phyloP scores from a whole-genome alignment of 2,329 filamentous ascomycete genomes.

The Venturia pyrina region DNA sequence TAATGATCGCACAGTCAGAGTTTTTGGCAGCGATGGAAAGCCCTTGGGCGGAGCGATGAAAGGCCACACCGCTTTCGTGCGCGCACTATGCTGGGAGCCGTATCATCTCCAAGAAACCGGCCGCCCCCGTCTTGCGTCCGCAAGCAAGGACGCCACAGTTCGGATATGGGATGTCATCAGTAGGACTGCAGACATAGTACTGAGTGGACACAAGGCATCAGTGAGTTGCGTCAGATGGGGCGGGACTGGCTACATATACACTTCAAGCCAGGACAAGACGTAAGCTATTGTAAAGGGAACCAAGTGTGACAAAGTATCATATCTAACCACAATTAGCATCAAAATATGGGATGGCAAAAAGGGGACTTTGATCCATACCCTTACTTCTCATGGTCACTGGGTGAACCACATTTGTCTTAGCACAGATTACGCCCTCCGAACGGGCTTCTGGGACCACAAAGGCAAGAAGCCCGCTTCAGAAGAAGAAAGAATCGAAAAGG shows the following conservation, averaged over 20 bases:
- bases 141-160: constrained; percentile 82
- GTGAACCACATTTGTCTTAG: constrained; percentile 92
- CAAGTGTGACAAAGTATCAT: background rate
- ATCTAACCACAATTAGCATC: constrained; percentile 31
- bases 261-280: constrained; percentile 74
- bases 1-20: constrained; percentile 83
- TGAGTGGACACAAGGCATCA: constrained; percentile 80
- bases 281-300: background rate
- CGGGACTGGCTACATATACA: constrained; percentile 54
- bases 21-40: constrained; percentile 81
- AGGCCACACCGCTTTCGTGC: constrained; percentile 85
- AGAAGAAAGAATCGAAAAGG: constrained; percentile 63
- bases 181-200: constrained; percentile 66
- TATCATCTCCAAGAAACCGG: constrained; percentile 70
- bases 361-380: constrained; percentile 69
- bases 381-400: constrained; percentile 81
- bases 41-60: constrained; percentile 61
- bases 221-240: constrained; percentile 94
- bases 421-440: constrained; percentile 81
- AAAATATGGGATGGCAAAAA: constrained; percentile 78
- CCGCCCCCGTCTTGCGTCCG: constrained; percentile 72
- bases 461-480: constrained; percentile 57
- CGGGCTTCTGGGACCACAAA: constrained; percentile 76
- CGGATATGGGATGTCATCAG: constrained; percentile 77
- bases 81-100: constrained; percentile 82